A percentile compares a stretch with the other conserved stretches of the same genome.
These are phyloP conservation scores for Podospora pseudopauciseta DNA, from an alignment of 495 filamentous ascomycete species.

Conservation along the genomic window DNA sequence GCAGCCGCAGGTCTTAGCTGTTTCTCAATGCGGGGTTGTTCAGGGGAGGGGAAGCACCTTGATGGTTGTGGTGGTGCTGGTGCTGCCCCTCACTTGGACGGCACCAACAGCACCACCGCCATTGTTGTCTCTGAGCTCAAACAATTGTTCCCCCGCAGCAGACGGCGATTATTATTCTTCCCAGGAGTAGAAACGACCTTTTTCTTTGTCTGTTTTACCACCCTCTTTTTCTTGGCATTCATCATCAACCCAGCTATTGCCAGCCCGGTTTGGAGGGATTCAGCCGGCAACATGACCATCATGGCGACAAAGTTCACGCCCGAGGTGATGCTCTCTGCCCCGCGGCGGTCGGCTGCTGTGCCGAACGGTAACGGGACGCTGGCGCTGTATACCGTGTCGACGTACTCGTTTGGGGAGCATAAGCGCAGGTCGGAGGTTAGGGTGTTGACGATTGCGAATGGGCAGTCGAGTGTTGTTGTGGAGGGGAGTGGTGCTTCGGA, in stretches of 20 bases:
- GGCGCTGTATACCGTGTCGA: constrained; percentile 67
- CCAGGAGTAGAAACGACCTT: not conserved
- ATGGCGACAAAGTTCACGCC: constrained; percentile 69
- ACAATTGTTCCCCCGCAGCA: not conserved
- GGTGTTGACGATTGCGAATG: constrained; percentile 66
- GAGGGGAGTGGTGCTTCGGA: constrained; percentile 61
- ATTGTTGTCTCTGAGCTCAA: not conserved
- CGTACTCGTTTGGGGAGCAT: constrained; percentile 82
- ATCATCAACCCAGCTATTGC: not conserved
- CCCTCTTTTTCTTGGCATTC: not conserved
- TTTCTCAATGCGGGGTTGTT: not conserved
- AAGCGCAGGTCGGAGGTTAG: constrained; percentile 70
- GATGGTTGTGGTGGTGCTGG: not conserved
- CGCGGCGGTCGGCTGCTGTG: constrained; percentile 69
- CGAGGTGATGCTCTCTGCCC: constrained; percentile 79
- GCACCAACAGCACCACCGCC: not conserved
- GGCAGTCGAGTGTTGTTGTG: constrained; percentile 62
- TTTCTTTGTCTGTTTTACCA: not conserved
- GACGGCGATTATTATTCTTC: not conserved
- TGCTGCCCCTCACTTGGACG: not conserved
- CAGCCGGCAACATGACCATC: constrained; percentile 52
- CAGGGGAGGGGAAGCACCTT: not conserved
- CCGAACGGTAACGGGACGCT: constrained; percentile 70
- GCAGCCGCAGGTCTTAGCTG: not conserved
- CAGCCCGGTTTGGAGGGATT: not conserved